Evolutionary conservation across 768 basidiomycete species (phyloP), one percentile per base, ranked within the genome.

Genomic region (Mycena metata): DNA sequence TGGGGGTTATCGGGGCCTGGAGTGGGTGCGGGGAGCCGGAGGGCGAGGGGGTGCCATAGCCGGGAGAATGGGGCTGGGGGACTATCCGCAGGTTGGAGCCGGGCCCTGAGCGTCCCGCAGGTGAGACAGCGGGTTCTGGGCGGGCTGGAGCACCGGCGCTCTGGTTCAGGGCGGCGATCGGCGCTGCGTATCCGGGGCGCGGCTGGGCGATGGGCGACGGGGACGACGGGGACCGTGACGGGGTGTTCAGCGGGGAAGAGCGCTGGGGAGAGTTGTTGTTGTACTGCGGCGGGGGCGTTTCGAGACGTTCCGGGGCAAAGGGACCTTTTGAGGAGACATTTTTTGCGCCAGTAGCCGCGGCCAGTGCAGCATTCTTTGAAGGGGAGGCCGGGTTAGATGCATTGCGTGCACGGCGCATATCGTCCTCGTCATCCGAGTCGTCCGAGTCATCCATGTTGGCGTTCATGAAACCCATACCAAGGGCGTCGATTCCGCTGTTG

Each of bases 1-100:
- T 95, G 58, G 94, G 94, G 0, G 91, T 92, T 69, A 91, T 84
- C 7, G 93, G 91, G 0, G 93, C 88, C 59, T 89, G 89, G 5
- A 95, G 84, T 5, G 94, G 92, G 71, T 93, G 93, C 5, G 92
- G 93, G 2, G 84, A 75, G 61, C 80, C 84, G 12, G 89, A 87
- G 16, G 73, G 75, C 51, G 76, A 79, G 59, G 79, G 73, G 51
- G 81, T 76, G 51, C 47, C 67, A 42, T 58, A 67, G 75, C 41
- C 67, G 35, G 79, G 79, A 0, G 80, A 78, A 68, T 45, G 77
- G 71, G 17, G 71, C 55, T 19, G 69, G 66, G 54, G 69, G 73
- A 61, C 71, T 42, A 68, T 69, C 60, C 60, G 69, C 64, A 70
- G 69, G 64, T 35, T 71, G 35, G 26, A 69, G 69, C 62, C 39